Conservation (phyloP, 1,139 yeast species). For the Suhomyces atakaporum region DNA sequence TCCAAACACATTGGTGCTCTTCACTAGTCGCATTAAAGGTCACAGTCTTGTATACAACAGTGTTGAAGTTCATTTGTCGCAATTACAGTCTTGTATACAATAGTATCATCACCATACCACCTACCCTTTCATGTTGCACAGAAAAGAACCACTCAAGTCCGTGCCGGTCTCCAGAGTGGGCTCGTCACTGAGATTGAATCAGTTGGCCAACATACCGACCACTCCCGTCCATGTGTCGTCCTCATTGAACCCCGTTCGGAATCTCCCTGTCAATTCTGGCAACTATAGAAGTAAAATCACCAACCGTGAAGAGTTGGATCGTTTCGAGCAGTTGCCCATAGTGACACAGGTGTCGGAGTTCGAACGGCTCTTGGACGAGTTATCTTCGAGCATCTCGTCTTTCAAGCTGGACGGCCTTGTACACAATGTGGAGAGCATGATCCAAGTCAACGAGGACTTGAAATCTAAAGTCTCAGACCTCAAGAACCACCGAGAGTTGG, state of each 20-base stretch:
- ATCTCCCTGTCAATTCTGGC: slow-evolving; percentile 27
- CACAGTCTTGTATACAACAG: too few relatives aligned
- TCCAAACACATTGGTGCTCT: slow-evolving; percentile 16
- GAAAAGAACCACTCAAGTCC: slow-evolving; percentile 24
- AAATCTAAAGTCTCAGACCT: slow-evolving; percentile 29
- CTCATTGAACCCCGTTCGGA: slow-evolving; percentile 41
- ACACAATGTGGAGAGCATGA: slow-evolving; percentile 27
- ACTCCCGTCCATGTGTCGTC: slow-evolving; percentile 39
- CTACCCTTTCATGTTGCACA: slow-evolving; percentile 28
- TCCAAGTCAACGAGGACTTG: slow-evolving; percentile 32
- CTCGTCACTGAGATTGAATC: slow-evolving; percentile 36
- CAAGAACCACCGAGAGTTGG: slow-evolving; percentile 35
- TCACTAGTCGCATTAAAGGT: slow-evolving; percentile 9
- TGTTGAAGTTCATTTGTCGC: too few relatives aligned
- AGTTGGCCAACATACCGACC: slow-evolving; percentile 28
- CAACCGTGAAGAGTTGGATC: slow-evolving; percentile 26
- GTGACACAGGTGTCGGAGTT: slow-evolving; percentile 29
- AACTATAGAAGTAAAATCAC: slow-evolving; percentile 18
- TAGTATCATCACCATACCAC: too few relatives aligned
- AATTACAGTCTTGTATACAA: too few relatives aligned
- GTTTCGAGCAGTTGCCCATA: slow-evolving; percentile 34
- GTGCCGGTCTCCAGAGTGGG: slow-evolving; percentile 39
- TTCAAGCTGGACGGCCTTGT: slow-evolving; percentile 37
- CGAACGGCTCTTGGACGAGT: slow-evolving; percentile 26
- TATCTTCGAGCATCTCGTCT: slow-evolving; percentile 35